Evolutionary conservation across 2,329 filamentous ascomycete species (phyloP).

Genomic region (Microcyclosporella mali): DNA sequence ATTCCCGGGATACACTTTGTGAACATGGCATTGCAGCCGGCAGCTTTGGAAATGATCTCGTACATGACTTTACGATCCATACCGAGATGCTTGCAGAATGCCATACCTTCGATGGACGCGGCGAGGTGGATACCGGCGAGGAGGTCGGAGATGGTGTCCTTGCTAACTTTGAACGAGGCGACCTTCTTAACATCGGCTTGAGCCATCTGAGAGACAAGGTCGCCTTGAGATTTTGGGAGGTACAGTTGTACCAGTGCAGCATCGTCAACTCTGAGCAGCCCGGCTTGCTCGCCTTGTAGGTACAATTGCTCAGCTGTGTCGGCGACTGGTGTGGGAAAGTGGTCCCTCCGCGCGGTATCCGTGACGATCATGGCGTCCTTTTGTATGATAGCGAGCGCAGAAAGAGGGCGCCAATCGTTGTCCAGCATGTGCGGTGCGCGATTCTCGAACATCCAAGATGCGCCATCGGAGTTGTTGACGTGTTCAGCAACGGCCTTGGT

Average conservation of each 20-base stretch:
- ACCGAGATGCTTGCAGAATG: slow-evolving; percentile 42
- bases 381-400: slow-evolving; percentile 43
- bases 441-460: slow-evolving; percentile 54
- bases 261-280: slow-evolving; percentile 51
- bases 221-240: slow-evolving; percentile 29
- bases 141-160: slow-evolving; percentile 36
- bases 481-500: slow-evolving; percentile 45
- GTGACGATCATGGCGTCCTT: slow-evolving; percentile 59
- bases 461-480: slow-evolving; percentile 37
- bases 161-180: slow-evolving; percentile 27
- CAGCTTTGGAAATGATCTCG: slow-evolving; percentile 43
- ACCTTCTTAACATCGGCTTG: slow-evolving; percentile 35
- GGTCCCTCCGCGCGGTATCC: slow-evolving; percentile 52
- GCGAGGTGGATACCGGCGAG: slow-evolving; percentile 46
- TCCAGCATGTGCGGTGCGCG: slow-evolving; percentile 48
- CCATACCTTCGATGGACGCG: slow-evolving; percentile 44
- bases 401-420: slow-evolving; percentile 43
- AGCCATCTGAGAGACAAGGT: slow-evolving; percentile 30
- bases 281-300: slow-evolving; percentile 53
- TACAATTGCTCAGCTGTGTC: slow-evolving; percentile 61
- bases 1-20: slow-evolving; percentile 32
- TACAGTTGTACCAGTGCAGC: slow-evolving; percentile 53
- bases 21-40: slow-evolving; percentile 43
- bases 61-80: slow-evolving; percentile 43
- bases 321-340: slow-evolving; percentile 57